Conservation (phyloP, 345 rosid genomes). For the Chamaenerion angustifolium region DNA sequence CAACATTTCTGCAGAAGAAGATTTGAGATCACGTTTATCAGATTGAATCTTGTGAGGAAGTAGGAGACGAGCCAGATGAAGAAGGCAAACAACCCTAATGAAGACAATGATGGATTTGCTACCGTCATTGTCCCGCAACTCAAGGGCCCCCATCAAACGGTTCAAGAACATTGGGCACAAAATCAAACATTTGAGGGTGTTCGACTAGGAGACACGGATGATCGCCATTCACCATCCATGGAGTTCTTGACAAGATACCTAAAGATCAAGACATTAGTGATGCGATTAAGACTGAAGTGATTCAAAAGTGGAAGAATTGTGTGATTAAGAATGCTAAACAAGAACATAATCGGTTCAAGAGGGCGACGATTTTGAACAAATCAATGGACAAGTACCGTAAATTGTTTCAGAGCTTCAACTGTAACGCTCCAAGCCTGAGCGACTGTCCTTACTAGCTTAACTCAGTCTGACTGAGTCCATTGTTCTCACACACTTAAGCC, state of each 20-base stretch:
- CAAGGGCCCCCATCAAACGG: constrained; percentile 26
- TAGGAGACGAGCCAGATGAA: no score
- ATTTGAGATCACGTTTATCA: no score
- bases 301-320: constrained; percentile 19
- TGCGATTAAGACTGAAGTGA: constrained; percentile 31
- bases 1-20: no score
- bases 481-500: no score
- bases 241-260: constrained; percentile 68
- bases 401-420: constrained; percentile 38
- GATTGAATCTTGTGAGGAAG: no score
- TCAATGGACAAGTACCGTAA: constrained; percentile 54
- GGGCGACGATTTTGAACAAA: constrained; percentile 41
- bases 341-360: constrained; percentile 16
- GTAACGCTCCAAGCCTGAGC: no score
- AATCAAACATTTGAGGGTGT: constrained; percentile 41
- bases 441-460: no score
- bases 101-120: constrained; percentile 6
- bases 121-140: constrained; percentile 17
- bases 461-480: no score
- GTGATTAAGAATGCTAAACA: constrained; percentile 5
- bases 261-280: constrained; percentile 32
- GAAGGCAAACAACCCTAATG: no score
- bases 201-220: constrained; percentile 50
- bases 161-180: constrained; percentile 60
- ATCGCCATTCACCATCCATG: constrained; percentile 80